These are phyloP conservation scores for Penicillium italicum DNA, from an alignment of 2,329 filamentous ascomycete species.

Conservation along the genomic window DNA sequence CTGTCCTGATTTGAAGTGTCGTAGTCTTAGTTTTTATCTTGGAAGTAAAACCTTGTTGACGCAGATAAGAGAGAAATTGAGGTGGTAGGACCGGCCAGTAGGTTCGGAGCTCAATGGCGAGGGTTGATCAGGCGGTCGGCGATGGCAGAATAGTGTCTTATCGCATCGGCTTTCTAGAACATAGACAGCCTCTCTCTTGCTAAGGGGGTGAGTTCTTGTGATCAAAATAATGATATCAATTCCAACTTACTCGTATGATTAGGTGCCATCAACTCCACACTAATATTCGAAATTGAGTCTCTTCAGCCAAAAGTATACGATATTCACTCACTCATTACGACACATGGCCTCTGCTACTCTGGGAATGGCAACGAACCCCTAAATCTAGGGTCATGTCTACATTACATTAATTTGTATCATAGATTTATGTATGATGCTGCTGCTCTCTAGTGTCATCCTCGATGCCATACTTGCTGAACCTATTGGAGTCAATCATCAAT, in stretches of 20 bases:
- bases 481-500: not conserved
- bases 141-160: constrained; percentile 13
- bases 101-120: constrained; percentile 1
- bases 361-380: not conserved
- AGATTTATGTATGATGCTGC: no score
- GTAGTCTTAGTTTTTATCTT: not conserved
- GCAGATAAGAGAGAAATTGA: not conserved
- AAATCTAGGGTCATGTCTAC: not conserved
- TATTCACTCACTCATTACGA: not conserved
- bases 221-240: not conserved
- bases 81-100: not conserved
- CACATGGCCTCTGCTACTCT: not conserved
- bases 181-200: not conserved
- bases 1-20: not conserved
- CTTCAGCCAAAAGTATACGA: not conserved
- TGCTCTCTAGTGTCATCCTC: not conserved
- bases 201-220: not conserved
- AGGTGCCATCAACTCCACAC: not conserved
- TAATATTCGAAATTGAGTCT: no score
- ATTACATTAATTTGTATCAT: not conserved
- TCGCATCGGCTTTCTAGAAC: not conserved
- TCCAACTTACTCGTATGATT: not conserved
- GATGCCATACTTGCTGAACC: not conserved
- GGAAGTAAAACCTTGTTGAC: not conserved
- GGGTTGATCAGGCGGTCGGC: constrained; percentile 1